Base-by-base conservation (phyloP, 1,139 yeast species). In the Zhuliangozyma parablackwelliae region DNA sequence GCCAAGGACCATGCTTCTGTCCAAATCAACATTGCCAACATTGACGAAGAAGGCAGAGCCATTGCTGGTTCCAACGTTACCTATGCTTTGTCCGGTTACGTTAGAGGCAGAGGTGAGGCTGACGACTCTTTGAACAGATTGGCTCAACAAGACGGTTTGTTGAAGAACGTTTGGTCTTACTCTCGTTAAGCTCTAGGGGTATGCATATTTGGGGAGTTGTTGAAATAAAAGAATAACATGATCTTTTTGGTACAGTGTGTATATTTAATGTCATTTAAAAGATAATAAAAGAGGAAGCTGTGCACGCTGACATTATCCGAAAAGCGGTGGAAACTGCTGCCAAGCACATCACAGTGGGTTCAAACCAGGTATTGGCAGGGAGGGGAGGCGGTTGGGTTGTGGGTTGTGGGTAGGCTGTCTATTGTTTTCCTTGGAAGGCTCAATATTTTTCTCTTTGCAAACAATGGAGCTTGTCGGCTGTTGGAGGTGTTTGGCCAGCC, bases 1-100 rank as follows among this genome's bases (percentile, higher is more conserved):
- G 94, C 98, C 67, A 90, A 92, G 82, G 99, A 92, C 78, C 98
- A 92, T 75, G 94, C 97, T 59, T 87, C 97, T 54, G 97, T 94
- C 61, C 98, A 92, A 61, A 67, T 70, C 59, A 67, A 61, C 70
- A 65, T 70, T 50, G 76, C 76, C 51, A 69, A 69, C 56, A 71
- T 70, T 64, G 97, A 92, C 69, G 96, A 81, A 69, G 84, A 85
- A 66, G 99, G 99, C 60, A 90, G 86, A 71, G 95, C 95, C 60
- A 78, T 92, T 68, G 82, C 89, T 64, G 95, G 94, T 71, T 80
- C 82, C 62, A 77, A 78, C 87, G 78, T 88, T 79, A 83, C 97
- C 62, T 94, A 90, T 80, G 96, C 96, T 72, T 80, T 92, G 66
- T 82, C 86, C 64, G 99, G 99, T 65, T 88, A 83, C 85, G 85